These are phyloP conservation scores for Linum lewisii DNA, from an alignment of 345 rosid species.

Conservation along the genomic window DNA sequence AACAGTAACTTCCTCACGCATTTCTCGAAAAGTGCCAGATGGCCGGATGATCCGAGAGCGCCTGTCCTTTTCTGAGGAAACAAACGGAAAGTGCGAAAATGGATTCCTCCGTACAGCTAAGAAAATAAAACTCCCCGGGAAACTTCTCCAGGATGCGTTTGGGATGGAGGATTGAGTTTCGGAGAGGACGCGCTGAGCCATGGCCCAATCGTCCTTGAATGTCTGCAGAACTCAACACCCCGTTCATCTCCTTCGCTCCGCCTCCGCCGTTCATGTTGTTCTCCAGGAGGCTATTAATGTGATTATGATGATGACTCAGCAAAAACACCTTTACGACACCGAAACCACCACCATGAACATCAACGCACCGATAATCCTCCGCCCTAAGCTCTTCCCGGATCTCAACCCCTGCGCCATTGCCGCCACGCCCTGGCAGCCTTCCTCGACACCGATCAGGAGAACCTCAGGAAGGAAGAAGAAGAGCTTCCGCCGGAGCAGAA, in stretches of 20 bases:
- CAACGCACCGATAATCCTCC: constrained; percentile 37
- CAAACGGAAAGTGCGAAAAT: no score
- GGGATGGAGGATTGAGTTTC: constrained; percentile 32
- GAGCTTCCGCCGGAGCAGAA: constrained; percentile 31
- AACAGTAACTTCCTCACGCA: background rate
- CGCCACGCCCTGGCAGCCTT: constrained; percentile 32
- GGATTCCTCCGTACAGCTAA: no score
- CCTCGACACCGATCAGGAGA: constrained; percentile 36
- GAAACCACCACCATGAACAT: constrained; percentile 47
- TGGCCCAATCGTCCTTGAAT: constrained; percentile 46
- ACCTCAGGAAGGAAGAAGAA: constrained; percentile 31
- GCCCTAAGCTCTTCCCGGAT: constrained; percentile 40
- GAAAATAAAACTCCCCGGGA: constrained; percentile 36
- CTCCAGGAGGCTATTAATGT: background rate
- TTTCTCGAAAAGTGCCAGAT: constrained; percentile 14
- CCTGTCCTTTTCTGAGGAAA: constrained; percentile 29
- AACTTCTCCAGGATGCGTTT: constrained; percentile 47
- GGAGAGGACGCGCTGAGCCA: constrained; percentile 48
- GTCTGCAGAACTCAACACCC: constrained; percentile 36
- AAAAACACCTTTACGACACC: constrained; percentile 39
- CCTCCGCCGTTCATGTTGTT: background rate
- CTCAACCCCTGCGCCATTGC: constrained; percentile 35
- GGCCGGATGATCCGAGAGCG: no score
- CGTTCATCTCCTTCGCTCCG: constrained; percentile 19
- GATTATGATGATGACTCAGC: constrained; percentile 19